Evolutionary conservation across 2,329 filamentous ascomycete genomes (phyloP).

Genomic region (Incumbomyces lentus): DNA sequence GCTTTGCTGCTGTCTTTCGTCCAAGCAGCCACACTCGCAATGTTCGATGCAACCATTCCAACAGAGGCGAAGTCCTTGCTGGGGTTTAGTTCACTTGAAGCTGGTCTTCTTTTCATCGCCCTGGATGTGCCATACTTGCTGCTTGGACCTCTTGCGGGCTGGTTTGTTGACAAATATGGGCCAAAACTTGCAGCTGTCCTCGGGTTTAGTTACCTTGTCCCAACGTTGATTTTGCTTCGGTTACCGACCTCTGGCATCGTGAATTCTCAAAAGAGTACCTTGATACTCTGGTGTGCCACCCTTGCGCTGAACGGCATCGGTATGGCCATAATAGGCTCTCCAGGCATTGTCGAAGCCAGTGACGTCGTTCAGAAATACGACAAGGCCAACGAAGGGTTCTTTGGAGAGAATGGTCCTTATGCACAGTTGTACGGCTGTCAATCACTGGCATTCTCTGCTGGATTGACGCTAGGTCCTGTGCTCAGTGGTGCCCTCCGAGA

Average conservation of each 20-base stretch:
- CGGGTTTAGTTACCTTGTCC: constrained; percentile 18
- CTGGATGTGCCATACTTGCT: constrained; percentile 28
- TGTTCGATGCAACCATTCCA: constrained; percentile 21
- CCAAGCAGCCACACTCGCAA: constrained; percentile 17
- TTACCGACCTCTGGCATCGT: constrained; percentile 19
- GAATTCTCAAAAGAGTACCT: constrained; percentile 26
- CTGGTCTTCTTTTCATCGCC: constrained; percentile 29
- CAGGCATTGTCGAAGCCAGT: constrained; percentile 48
- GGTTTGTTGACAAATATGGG: constrained; percentile 39
- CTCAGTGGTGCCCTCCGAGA: constrained; percentile 14
- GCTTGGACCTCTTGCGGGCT: constrained; percentile 16
- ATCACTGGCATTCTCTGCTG: constrained; percentile 51
- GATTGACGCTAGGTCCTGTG: constrained; percentile 51
- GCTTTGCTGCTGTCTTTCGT: constrained; percentile 19
- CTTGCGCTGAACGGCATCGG: constrained; percentile 42
- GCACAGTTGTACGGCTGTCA: constrained; percentile 57
- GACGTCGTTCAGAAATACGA: constrained; percentile 46
- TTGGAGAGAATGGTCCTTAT: constrained; percentile 48
- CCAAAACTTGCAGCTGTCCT: constrained; percentile 22
- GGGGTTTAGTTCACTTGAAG: constrained; percentile 24
- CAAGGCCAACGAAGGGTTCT: constrained; percentile 44
- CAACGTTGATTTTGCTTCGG: constrained; percentile 18
- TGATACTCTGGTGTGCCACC: constrained; percentile 36
- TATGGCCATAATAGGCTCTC: constrained; percentile 43
- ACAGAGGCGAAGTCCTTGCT: constrained; percentile 18